Evolutionary conservation across 768 basidiomycete genomes (phyloP), one percentile per base, ranked within the genome.

Genomic region (Panus rudis): DNA sequence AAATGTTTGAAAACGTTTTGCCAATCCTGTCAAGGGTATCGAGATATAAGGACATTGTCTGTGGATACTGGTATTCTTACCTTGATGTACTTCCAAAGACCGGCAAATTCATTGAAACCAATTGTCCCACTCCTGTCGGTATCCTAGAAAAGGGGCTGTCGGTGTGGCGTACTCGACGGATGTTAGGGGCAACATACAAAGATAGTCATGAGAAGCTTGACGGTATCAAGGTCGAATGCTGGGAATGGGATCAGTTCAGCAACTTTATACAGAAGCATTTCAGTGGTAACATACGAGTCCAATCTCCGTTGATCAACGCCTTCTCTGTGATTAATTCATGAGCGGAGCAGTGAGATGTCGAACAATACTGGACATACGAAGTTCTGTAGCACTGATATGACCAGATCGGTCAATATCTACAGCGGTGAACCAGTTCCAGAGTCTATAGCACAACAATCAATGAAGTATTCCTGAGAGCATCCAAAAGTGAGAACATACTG

Each of bases 161-260:
- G 7, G 50, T 37, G 47, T 24, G n/a, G 16, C 26, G 19, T 12
- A 41, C 16, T 34, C 8, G 14, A 30, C 24, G 25, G 17, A 12
- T 19, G n/a, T 8, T 16, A 33, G 20, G 2, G 16, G 41, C 6
- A 17, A 60, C 81, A 53, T 43, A 86, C 86, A 60, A 92, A 91
- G 49, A 91, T 76, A 20, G 71, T 70, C 81, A 92, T 88, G 49
- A 90, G 68, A 25, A 90, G 71, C 67, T 87, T 89, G 60, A 90
- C 83, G 20, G 89, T 91, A 54, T 90, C 89, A 43, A 86, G 65
- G 64, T 90, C 88, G 55, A 91, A 91, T 4, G 81, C 86, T 87
- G 42, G 6, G 27, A 28, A 11, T 13, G 16, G 24, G 21, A 24
- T 20, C 24, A 19, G 8, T 37, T 23, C 12, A 23, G 16, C 17